Evolutionary conservation across 495 filamentous ascomycete genomes (phyloP), one percentile per base, ranked within the genome.

Genomic region (Lasiosphaeriaceae sp.): DNA sequence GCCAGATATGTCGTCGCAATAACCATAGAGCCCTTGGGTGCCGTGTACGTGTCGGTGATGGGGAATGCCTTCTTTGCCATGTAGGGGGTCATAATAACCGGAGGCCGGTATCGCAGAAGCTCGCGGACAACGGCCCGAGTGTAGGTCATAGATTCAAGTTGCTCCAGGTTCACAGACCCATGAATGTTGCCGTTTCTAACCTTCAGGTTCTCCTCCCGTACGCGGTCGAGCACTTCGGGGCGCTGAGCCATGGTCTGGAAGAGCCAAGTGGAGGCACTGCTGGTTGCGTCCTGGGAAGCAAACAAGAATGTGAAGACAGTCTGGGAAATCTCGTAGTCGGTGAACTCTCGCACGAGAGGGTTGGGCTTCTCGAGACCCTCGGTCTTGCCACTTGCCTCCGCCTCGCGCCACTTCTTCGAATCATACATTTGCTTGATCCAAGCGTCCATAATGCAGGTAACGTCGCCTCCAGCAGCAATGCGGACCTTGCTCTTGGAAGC

Each of bases 261-360:
- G 60, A 97, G 74, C 90, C 94, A 97, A 47, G 92, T 97, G 58
- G 81, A 83, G 54, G 95, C 95, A 56, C 89, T 92, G 71, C 88
- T 92, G 54, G 94, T 96, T 52, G 94, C 94, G 71, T 98, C 94
- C 74, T 98, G 94, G 31, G 91, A 96, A 48, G 95, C 94, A 75
- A 98, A 98, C 51, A 98, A 80, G 82, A 98, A 97, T 54, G 94
- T 97, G 77, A 97, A 96, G 59, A 98, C 64, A 11, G 95, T 97
- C 80, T 94, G 90, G 53, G 91, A 80, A 67, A 98, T 96, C 72
- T 98, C 94, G 58, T 85, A 90, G 65, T 98, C 88, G 72, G 83
- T 85, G 74, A 98, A 98, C 34, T 88, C 82, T 64, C 92, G 87
- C 47, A 97, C 81, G 20, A 96, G 71, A 68, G 85, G 86, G 11